Evolutionary conservation across 2,329 filamentous ascomycete species (phyloP), one percentile per base, ranked within the genome.

Genomic region (Fusarium zealandicum): DNA sequence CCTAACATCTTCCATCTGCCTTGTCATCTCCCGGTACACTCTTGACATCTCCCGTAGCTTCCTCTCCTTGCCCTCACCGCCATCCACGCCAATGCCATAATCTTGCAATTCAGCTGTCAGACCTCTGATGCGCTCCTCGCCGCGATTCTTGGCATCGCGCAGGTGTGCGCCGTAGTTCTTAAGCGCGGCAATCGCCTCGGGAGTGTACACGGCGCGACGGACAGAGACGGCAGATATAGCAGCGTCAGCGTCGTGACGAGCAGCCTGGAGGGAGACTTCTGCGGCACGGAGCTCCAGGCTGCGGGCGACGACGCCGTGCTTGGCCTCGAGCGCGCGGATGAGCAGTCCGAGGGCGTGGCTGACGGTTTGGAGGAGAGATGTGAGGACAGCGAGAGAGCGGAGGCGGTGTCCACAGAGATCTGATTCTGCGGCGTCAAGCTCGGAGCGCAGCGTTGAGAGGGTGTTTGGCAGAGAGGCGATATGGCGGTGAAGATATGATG

Each of bases 401-500:
- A 78, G 69, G 10, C 82, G 79, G 5, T 74, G 65, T 2, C 54
- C 53, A 0, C 73, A 68, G 6, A 85, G 73, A 2, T 66, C 48
- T 3, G 61, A 47, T 22, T 73, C 70, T 1, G 72, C 63, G 3
- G 64, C 54, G 3, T 65, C 51, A 5, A 79, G 65, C 4, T 70
- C 56, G 11, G 67, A 28, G n/a, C 64, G 67, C 1, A 84, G 75
- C 3, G 72, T 52, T 4, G 70, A 58, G 14, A 79, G 69, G 18
- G 76, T 70, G 1, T 70, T 57, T 0, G 80, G 72, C 2, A 88
- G 73, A 14, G 75, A 72, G 1, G 82, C 75, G 42, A 87, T 80
- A 18, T 76, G 70, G 16, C 84, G 82, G 72, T 87, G 84, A n/a
- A 86, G 73, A 65, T 77, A 83, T 16, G 82, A 82, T 1, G 81